phyloP scores from a whole-genome alignment of 495 filamentous ascomycete genomes.

The Trichoderma gamsii region DNA sequence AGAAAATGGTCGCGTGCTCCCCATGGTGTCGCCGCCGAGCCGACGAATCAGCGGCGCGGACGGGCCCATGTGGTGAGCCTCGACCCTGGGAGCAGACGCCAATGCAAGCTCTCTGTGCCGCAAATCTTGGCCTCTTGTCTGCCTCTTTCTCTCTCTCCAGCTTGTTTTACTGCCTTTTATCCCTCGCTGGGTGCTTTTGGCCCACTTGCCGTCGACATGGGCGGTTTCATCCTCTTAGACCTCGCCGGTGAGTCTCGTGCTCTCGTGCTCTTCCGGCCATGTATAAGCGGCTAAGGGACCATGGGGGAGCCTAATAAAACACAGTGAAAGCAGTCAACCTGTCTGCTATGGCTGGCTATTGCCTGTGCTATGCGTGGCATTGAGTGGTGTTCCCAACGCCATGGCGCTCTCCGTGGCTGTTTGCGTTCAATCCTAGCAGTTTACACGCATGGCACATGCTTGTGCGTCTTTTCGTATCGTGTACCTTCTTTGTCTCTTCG shows the following conservation, averaged over 20 bases:
- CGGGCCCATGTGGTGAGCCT: slow-evolving; percentile 15
- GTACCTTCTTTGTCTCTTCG: too few relatives aligned
- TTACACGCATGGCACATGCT: too few relatives aligned
- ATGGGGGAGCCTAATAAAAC: not conserved
- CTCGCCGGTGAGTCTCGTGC: slow-evolving; percentile 11
- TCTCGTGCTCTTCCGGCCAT: not conserved
- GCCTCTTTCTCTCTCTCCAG: not conserved
- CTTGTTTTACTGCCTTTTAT: too few relatives aligned
- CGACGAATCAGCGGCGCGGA: slow-evolving; percentile 13
- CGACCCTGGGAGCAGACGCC: not conserved
- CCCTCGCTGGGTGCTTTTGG: not conserved
- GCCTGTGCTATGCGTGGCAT: too few relatives aligned
- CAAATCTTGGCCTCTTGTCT: not conserved
- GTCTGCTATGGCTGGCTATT: too few relatives aligned
- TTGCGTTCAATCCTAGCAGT: too few relatives aligned
- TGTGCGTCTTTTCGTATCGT: too few relatives aligned
- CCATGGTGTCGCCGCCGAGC: slow-evolving; percentile 15
- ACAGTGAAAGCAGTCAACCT: not conserved
- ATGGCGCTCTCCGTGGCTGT: too few relatives aligned
- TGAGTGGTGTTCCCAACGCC: too few relatives aligned
- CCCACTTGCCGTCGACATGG: slow-evolving; percentile 1
- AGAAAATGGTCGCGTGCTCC: slow-evolving; percentile 17
- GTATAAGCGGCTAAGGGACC: not conserved
- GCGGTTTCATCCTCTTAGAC: not conserved
- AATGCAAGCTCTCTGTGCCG: not conserved